Conservation (phyloP, 169 alveolate genomes). For the Cytauxzoon felis region DNA sequence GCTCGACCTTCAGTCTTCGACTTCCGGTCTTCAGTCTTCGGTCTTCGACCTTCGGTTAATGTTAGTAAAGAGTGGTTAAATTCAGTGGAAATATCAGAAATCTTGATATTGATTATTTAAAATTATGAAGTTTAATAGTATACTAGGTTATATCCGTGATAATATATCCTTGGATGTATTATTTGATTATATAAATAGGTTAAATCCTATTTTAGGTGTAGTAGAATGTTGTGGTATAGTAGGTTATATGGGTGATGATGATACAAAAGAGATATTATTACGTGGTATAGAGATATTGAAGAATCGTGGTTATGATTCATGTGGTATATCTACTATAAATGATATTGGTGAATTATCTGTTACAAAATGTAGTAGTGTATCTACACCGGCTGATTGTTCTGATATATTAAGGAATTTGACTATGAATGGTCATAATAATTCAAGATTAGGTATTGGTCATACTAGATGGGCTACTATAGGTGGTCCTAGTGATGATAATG, state of each 20-base stretch:
- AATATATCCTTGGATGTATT: background rate
- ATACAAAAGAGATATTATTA: slow-evolving; percentile 77
- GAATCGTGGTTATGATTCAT: slow-evolving; percentile 93
- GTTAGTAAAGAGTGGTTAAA: too few relatives aligned
- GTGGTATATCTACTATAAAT: slow-evolving; percentile 87
- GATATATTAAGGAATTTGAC: slow-evolving; percentile 73
- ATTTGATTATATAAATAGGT: background rate
- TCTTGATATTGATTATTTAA: too few relatives aligned
- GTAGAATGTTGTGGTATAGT: slow-evolving; percentile 84
- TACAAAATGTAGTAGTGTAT: slow-evolving; percentile 75
- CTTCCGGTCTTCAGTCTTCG: too few relatives aligned
- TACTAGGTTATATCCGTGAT: too few relatives aligned
- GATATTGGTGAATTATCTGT: slow-evolving; percentile 72
- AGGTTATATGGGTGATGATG: slow-evolving; percentile 83
- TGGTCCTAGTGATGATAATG: slow-evolving; percentile 90
- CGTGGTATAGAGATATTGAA: slow-evolving; percentile 85
- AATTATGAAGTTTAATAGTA: too few relatives aligned
- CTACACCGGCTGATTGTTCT: slow-evolving; percentile 79
- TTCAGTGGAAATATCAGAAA: too few relatives aligned
- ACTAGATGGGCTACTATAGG: slow-evolving; percentile 99
- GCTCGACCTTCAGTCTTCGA: too few relatives aligned
- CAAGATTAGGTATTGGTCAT: slow-evolving; percentile 93
- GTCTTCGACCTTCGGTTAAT: too few relatives aligned
- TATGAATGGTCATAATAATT: slow-evolving; percentile 72
- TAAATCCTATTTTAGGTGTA: too few relatives aligned